A percentile compares a stretch with the other conserved stretches of the same genome.
Conservation (phyloP, 2,329 filamentous ascomycete species). For the Curvularia hawaiiensis region DNA sequence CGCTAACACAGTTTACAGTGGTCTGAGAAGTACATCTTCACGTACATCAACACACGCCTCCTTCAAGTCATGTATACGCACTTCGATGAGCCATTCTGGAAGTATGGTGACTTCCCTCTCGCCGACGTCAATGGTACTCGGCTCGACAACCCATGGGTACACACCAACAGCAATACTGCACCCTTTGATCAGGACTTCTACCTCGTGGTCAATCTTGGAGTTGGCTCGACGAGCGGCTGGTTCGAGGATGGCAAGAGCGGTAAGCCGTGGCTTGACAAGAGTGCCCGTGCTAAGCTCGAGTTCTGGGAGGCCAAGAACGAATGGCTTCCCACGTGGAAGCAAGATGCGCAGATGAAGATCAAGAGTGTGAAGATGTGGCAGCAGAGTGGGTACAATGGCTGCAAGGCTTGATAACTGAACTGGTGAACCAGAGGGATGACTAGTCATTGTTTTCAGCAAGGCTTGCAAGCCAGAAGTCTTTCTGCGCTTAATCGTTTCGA, state of each 20-base stretch:
- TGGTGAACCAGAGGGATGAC: not conserved
- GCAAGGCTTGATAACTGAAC: constrained; percentile 28
- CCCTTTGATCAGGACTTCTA: constrained; percentile 81
- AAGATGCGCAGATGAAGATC: constrained; percentile 67
- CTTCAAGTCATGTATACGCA: constrained; percentile 79
- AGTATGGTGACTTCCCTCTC: constrained; percentile 70
- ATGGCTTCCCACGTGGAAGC: constrained; percentile 75
- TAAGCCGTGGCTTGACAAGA: constrained; percentile 81
- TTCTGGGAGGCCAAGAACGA: constrained; percentile 72
- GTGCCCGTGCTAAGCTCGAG: constrained; percentile 69
- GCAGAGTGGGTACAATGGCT: constrained; percentile 55
- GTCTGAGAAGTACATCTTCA: constrained; percentile 88
- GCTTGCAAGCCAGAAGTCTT: not conserved
- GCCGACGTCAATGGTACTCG: constrained; percentile 69
- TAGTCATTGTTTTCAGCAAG: not conserved
- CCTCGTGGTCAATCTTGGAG: constrained; percentile 75
- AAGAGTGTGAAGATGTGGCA: constrained; percentile 67
- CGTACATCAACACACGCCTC: constrained; percentile 80
- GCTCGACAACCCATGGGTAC: constrained; percentile 67
- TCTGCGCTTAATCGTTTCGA: not conserved
- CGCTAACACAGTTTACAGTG: constrained; percentile 53
- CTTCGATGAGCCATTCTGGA: constrained; percentile 71
- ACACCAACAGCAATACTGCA: constrained; percentile 64
- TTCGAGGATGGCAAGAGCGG: constrained; percentile 72
- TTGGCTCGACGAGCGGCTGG: constrained; percentile 82